These are phyloP conservation scores for Podospora conica DNA, from an alignment of 495 filamentous ascomycete genomes.

Conservation along the genomic window DNA sequence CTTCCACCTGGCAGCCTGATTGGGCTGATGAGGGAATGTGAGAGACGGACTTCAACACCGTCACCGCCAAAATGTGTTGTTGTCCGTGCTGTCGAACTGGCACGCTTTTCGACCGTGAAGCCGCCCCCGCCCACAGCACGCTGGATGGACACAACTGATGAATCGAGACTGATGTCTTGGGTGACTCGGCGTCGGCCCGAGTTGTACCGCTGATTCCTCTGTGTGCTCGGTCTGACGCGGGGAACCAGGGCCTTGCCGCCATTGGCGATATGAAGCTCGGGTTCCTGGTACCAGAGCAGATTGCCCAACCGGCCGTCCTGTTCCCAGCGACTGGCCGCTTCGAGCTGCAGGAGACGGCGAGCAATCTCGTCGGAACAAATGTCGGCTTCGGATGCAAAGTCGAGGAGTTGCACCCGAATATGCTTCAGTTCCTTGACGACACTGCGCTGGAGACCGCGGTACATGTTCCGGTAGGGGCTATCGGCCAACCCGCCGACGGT, in stretches of 20 bases:
- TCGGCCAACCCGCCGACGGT: background rate
- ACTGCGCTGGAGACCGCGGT: conserved; percentile 7
- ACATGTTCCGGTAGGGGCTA: conserved; percentile 11
- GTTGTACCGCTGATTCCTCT: conserved; percentile 6
- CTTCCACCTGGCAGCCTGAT: background rate
- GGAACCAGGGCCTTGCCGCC: conserved; percentile 3
- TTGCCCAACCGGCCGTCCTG: conserved; percentile 1
- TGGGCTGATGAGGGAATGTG: background rate
- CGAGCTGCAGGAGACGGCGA: conserved; percentile 1
- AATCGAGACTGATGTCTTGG: background rate
- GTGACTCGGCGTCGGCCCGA: conserved; percentile 3
- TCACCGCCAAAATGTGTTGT: background rate
- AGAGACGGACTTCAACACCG: background rate
- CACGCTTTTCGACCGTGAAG: background rate
- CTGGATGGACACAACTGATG: background rate
- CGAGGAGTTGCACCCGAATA: conserved; percentile 3
- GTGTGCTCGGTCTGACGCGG: conserved; percentile 1
- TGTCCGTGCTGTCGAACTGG: background rate
- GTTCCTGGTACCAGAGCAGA: conserved; percentile 5
- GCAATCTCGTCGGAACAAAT: background rate
- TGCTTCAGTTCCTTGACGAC: conserved; percentile 9
- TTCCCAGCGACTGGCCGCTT: conserved; percentile 3
- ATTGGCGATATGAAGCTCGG: background rate
- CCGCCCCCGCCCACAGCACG: background rate
- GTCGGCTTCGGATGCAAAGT: background rate